Evolutionary conservation across 208 protist species (phyloP).

Genomic region (Trypanosoma boissoni): DNA sequence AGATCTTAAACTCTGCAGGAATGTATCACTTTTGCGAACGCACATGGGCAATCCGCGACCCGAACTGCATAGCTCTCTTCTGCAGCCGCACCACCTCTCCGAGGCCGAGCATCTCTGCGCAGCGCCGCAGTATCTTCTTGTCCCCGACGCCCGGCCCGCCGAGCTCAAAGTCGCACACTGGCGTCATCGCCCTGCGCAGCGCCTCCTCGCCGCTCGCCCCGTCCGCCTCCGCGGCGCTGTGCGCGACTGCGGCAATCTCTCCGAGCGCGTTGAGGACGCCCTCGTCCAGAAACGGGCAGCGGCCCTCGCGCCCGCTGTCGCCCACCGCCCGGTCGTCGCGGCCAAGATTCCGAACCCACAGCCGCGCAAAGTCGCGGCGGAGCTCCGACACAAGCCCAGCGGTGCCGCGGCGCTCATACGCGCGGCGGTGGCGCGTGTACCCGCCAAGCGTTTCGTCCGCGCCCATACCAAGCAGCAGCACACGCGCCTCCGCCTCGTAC

Average conservation of each 20-base stretch:
- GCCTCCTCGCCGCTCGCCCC: constrained; percentile 8
- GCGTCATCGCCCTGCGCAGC: constrained; percentile 35
- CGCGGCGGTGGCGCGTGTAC: constrained; percentile 92
- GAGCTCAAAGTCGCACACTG: constrained; percentile 56
- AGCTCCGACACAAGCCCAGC: constrained; percentile 77
- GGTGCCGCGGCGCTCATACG: constrained; percentile 65
- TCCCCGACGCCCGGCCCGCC: constrained; percentile 85
- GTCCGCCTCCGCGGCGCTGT: constrained; percentile 23
- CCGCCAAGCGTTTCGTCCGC: constrained; percentile 96
- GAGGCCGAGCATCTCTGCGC: constrained; percentile 85
- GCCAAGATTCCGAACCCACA: constrained; percentile 95
- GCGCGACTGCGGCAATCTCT: constrained; percentile 54
- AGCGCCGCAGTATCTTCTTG: constrained; percentile 87
- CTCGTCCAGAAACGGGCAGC: constrained; percentile 95
- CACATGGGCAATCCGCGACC: constrained; percentile 90
- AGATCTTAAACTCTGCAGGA: neutral
- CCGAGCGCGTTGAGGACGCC: constrained; percentile 73
- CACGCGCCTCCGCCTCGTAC: constrained; percentile 63
- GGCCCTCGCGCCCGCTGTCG: constrained; percentile 91
- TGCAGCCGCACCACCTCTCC: constrained; percentile 64
- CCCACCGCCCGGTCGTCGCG: constrained; percentile 93
- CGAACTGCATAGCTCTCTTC: constrained; percentile 98
- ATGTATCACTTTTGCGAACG: constrained; percentile 2
- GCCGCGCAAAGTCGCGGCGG: constrained; percentile 81
- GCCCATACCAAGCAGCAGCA: constrained; percentile 93